Percentiles rank a stretch among this genome's conserved stretches.
phyloP scores from a whole-genome alignment of 2,329 filamentous ascomycete species.

The Microdochium nivale region DNA sequence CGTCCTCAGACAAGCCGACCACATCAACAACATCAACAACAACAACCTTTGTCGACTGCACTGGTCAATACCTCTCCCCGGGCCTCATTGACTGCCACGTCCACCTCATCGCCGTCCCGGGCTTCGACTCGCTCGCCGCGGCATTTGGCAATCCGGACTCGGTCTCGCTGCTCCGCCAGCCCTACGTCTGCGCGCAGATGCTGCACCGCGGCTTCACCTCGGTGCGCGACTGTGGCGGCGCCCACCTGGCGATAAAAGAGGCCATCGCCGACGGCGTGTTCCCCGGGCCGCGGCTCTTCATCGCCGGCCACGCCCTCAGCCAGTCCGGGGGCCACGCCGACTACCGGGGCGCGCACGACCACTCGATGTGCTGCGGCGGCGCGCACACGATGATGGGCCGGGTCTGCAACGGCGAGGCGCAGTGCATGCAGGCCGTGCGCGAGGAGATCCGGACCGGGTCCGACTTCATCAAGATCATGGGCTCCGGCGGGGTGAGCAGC shows the following conservation, averaged over 20 bases:
- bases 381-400: conserved; percentile 28
- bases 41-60: conserved; percentile 7
- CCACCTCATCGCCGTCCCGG: conserved; percentile 14
- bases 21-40: neutral
- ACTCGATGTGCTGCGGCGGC: conserved; percentile 35
- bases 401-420: conserved; percentile 38
- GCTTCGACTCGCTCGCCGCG: conserved; percentile 8
- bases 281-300: conserved; percentile 40
- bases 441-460: conserved; percentile 41
- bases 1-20: neutral
- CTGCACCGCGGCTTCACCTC: conserved; percentile 43
- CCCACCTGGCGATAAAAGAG: conserved; percentile 35
- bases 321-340: conserved; percentile 47
- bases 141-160: conserved; percentile 13
- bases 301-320: conserved; percentile 36
- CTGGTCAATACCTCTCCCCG: conserved; percentile 6
- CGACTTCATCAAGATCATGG: conserved; percentile 51
- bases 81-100: conserved; percentile 14
- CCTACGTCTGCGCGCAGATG: conserved; percentile 35
- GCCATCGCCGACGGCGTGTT: conserved; percentile 39
- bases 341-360: conserved; percentile 28
- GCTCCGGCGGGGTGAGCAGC: conserved; percentile 40
- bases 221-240: conserved; percentile 44
- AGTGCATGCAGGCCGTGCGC: conserved; percentile 38
- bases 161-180: conserved; percentile 27